Percentiles rank a stretch among this genome's conserved stretches.
Conservation (phyloP, 108 stramenopile species). For the Pelagomonas calceolata region DNA sequence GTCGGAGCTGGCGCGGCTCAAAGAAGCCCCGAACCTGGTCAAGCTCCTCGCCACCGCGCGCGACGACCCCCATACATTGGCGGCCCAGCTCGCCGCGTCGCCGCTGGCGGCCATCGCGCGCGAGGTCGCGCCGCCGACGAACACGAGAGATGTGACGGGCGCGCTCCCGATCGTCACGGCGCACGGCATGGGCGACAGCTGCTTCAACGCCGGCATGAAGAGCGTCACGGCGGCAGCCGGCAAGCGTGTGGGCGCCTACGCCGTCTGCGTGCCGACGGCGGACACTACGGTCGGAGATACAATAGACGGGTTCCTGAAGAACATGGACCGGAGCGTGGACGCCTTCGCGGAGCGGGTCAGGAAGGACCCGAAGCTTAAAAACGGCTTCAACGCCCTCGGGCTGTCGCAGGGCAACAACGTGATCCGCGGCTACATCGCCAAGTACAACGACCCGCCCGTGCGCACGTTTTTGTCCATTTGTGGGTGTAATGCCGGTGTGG, state of each 20-base stretch:
- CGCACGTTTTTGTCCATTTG: slow-evolving; percentile 54
- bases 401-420: slow-evolving; percentile 63
- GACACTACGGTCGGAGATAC: slow-evolving; percentile 47
- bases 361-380: slow-evolving; percentile 34
- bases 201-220: slow-evolving; percentile 63
- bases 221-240: slow-evolving; percentile 32
- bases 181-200: slow-evolving; percentile 45
- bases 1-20: too few species aligned
- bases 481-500: slow-evolving; percentile 60
- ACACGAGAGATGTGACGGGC: background rate
- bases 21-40: background rate
- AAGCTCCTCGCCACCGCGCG: background rate
- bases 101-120: background rate
- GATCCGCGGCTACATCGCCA: slow-evolving; percentile 57
- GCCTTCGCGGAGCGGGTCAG: slow-evolving; percentile 43
- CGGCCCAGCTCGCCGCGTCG: background rate
- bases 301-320: slow-evolving; percentile 56
- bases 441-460: slow-evolving; percentile 60
- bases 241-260: slow-evolving; percentile 32
- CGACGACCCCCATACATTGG: background rate
- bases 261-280: slow-evolving; percentile 54
- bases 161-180: slow-evolving; percentile 4
- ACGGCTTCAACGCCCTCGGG: slow-evolving; percentile 64
- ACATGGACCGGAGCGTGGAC: slow-evolving; percentile 56
- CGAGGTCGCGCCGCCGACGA: background rate